Percentiles rank a stretch among this genome's conserved stretches.
These are phyloP conservation scores for Cyberlindnera mrakii DNA, from an alignment of 805 yeast species.

Conservation along the genomic window DNA sequence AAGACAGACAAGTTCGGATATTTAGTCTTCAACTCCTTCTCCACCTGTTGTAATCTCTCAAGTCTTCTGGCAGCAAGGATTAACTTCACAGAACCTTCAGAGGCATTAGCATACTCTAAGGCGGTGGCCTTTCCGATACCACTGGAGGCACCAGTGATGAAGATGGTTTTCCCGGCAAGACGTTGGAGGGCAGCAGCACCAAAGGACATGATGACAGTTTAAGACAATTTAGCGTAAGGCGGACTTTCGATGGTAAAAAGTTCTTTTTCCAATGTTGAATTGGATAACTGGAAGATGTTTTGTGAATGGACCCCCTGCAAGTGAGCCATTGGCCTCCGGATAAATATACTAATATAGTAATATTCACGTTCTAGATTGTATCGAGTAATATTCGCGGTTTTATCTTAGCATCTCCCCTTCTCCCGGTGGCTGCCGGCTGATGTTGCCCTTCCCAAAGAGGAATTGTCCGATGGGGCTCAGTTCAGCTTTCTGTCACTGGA, in stretches of 20 bases:
- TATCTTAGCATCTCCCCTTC: too few relatives aligned
- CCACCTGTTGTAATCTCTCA: slow-evolving; percentile 46
- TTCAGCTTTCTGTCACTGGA: too few relatives aligned
- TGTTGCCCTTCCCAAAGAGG: too few relatives aligned
- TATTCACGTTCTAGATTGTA: too few relatives aligned
- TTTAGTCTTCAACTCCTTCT: slow-evolving; percentile 37
- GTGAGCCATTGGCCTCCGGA: too few relatives aligned
- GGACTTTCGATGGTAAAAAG: not conserved
- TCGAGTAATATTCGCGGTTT: too few relatives aligned
- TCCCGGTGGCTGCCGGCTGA: too few relatives aligned
- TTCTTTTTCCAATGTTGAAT: not conserved
- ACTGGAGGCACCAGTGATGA: slow-evolving; percentile 95
- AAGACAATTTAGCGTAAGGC: not conserved
- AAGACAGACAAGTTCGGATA: slow-evolving; percentile 44
- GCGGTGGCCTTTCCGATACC: slow-evolving; percentile 96
- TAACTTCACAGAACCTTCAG: slow-evolving; percentile 64
- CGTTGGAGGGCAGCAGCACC: slow-evolving; percentile 75
- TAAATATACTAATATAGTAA: too few relatives aligned
- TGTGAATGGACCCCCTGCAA: too few relatives aligned
- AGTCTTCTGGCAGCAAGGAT: slow-evolving; percentile 75
- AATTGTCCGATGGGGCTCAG: too few relatives aligned
- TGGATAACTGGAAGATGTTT: not conserved
- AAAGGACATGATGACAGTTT: slow-evolving; percentile 44
- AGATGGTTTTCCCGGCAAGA: slow-evolving; percentile 68
- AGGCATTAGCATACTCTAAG: slow-evolving; percentile 69